Evolutionary conservation across 208 protist genomes (phyloP), one percentile per base, ranked within the genome.

Genomic region (Leptomonas pyrrhocoris): DNA sequence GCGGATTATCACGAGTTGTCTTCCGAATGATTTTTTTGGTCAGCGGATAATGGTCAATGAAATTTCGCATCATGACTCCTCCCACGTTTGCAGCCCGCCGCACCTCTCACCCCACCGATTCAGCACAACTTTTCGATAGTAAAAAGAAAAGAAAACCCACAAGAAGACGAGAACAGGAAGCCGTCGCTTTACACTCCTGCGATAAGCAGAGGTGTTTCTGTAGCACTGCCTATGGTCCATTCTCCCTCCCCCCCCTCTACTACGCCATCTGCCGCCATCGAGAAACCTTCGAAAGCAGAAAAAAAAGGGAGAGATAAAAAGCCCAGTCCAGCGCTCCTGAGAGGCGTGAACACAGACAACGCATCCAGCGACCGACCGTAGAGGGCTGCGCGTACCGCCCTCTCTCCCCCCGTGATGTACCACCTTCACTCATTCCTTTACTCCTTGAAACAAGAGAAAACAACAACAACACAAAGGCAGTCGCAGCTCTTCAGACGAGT

Each of bases 1-100:
- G 64, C 64, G 64, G 53, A 51, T 69, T 69, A 43, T 50, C 55
- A 36, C 36, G 25, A 46, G 49, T 58, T 69, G 38, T 69, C 64
- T 12, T 69, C 64, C 64, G 56, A 21, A 46, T 36, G 15, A 45
- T 11, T 28, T 25, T 4, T 18, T 18, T 25, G 28, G 7, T 42
- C 64, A 69, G 43, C 46, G 31, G 11, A 60, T 46, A 55, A 34
- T 46, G 28, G 28, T 57, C 48, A 58, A 60, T 59, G 21, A 54
- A 58, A 27, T 31, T 68, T 36, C 23, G 27, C 62, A 68, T 68
- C 62, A 68, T 18, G 13, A 50, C 62, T 18, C 25, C 49, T 31
- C 23, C 25, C 45, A 13, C 8, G 18, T 18, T 21, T 18, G n/a
- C 45, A 21, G 5, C 8, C 45, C 8, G 45, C 19, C 6, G 5